These are phyloP conservation scores for Amborella trichopoda DNA, from an alignment of 164 flowering plant species.

Conservation along the genomic window DNA sequence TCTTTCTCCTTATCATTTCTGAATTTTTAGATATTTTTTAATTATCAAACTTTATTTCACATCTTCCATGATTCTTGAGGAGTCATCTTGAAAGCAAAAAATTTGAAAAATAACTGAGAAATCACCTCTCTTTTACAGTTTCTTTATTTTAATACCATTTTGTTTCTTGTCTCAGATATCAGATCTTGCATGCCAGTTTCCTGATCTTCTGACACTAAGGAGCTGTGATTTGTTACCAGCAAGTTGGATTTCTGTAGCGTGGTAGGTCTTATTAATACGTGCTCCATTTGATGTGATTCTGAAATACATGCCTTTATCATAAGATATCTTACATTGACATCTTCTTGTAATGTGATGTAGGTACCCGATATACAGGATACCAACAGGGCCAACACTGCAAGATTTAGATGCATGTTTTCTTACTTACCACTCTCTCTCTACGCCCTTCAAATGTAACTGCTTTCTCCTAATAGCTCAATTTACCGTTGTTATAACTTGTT, in stretches of 20 bases:
- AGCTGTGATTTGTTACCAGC: slow-evolving; percentile 65
- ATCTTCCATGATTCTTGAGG: not conserved
- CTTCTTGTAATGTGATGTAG: slow-evolving; percentile 24
- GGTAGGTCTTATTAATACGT: slow-evolving; percentile 24
- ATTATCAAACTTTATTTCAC: not conserved
- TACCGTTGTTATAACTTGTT: too few relatives aligned
- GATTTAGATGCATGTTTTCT: slow-evolving; percentile 63
- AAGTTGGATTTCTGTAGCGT: slow-evolving; percentile 80
- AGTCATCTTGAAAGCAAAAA: not conserved
- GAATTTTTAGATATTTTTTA: not conserved
- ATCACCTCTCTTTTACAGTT: not conserved
- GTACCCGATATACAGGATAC: slow-evolving; percentile 91
- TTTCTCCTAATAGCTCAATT: too few relatives aligned
- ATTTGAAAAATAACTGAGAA: not conserved
- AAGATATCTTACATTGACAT: too few relatives aligned
- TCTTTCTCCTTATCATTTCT: not conserved
- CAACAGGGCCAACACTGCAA: slow-evolving; percentile 51
- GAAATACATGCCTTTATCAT: too few relatives aligned
- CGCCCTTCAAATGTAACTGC: slow-evolving; percentile 37
- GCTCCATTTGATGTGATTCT: too few relatives aligned
- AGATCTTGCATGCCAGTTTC: slow-evolving; percentile 34
- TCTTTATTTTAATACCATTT: not conserved
- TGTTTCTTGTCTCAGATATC: slow-evolving; percentile 29
- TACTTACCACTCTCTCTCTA: slow-evolving; percentile 57
- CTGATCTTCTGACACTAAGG: slow-evolving; percentile 33